Base-by-base conservation (phyloP, 2,329 filamentous ascomycete genomes). In the Ceratocystiopsis minuta region DNA sequence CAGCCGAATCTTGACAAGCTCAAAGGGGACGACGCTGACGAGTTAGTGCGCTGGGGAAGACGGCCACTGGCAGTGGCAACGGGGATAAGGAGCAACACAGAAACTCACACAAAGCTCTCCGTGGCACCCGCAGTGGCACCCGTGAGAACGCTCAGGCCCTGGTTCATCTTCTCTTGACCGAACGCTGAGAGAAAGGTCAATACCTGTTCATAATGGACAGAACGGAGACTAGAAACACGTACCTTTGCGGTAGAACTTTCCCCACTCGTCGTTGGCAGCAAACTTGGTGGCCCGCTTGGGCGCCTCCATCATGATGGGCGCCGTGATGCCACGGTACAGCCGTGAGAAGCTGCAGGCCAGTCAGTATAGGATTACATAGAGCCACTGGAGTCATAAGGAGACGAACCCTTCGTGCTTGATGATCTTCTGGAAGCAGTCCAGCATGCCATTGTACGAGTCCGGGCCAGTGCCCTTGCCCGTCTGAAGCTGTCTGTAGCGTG, bases 231-330 rank as follows among this genome's bases (percentile, higher is more conserved):
- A 31, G 13, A 18, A 16, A 37, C 28, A 40, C 46, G 4, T 39
- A 48, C 48, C 59, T 52, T 80, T 80, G 57, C 86, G 82, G 69
- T 93, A 98, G 63, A 95, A 73, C 63, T 86, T 77, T 54, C 90
- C 90, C 90, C 90, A 98, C 60, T 88, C 84, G 60, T 98, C 90
- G 64, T 98, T 98, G 64, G 90, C 90, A 38, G 90, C 88, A 63
- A 98, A 98, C 64, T 98, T 98, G 67, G 85, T 96, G 36, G 51
- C 56, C 43, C 51, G 51, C 50, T 52, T 52, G 37, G 51, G 51
- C 7, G 87, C 87, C 64, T 96, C 88, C 88, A 98, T 98, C 51
- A 96, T 72, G 56, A 98, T 96, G 40, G 90, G 90, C 20, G 90
- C 88, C 37, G 74, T 78, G 61, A 98, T 98, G 56, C 90, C 90